Conservation (phyloP, 2,329 filamentous ascomycete genomes). For the Calonectria pauciramosa region DNA sequence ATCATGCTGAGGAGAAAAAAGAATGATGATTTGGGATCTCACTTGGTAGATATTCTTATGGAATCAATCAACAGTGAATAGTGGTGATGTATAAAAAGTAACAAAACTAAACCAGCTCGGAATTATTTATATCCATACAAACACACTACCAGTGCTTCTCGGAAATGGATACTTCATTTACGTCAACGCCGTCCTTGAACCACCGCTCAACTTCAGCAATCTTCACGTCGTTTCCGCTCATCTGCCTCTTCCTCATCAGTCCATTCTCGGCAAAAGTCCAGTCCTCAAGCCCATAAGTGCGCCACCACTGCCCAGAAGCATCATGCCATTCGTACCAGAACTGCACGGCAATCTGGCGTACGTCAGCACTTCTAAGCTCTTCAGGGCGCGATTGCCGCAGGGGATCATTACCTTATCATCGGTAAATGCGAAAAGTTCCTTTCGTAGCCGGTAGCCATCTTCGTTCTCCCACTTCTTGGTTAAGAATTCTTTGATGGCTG, state of each 20-base stretch:
- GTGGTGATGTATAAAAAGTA: no score
- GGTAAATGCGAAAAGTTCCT: constrained; percentile 85
- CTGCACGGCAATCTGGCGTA: constrained; percentile 79
- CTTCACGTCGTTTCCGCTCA: constrained; percentile 81
- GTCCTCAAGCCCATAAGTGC: constrained; percentile 88
- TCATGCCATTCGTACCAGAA: constrained; percentile 92
- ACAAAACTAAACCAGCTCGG: not conserved
- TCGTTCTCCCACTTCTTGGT: constrained; percentile 82
- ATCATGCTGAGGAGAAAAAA: constrained; percentile 41
- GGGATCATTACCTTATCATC: constrained; percentile 68
- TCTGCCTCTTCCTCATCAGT: constrained; percentile 80
- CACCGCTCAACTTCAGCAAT: constrained; percentile 74
- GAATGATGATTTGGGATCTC: not conserved
- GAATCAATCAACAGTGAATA: no score
- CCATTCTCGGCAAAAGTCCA: constrained; percentile 82
- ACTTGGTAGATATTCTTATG: no score
- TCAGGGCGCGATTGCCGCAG: not conserved
- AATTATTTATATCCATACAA: no score
- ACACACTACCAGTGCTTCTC: constrained; percentile 75
- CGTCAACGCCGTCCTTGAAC: constrained; percentile 78
- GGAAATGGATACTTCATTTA: constrained; percentile 74
- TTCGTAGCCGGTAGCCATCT: constrained; percentile 79
- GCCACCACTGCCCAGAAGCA: constrained; percentile 80
- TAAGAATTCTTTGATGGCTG: constrained; percentile 77
- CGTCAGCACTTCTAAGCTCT: not conserved